These are phyloP conservation scores for Wickerhamiella sorbophila DNA, from an alignment of 805 yeast genomes.

Conservation along the genomic window DNA sequence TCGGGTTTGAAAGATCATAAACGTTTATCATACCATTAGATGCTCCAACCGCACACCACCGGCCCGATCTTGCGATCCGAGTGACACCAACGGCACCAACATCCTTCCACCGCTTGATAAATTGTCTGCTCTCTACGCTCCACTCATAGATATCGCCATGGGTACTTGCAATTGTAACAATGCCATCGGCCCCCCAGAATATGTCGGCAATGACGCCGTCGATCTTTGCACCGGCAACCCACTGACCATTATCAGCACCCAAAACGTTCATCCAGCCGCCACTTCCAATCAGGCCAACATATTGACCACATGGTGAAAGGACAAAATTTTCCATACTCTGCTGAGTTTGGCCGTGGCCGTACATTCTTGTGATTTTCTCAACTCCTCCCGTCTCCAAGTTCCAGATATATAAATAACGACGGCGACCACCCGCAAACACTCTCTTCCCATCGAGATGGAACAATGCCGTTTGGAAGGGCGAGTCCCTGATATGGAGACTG, in stretches of 20 bases:
- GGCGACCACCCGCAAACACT: constrained; percentile 78
- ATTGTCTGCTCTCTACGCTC: constrained; percentile 35
- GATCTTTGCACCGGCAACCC: constrained; percentile 73
- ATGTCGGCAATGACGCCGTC: constrained; percentile 81
- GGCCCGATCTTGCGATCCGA: constrained; percentile 54
- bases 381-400: constrained; percentile 59
- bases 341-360: constrained; percentile 82
- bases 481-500: constrained; percentile 59
- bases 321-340: constrained; percentile 71
- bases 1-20: constrained; percentile 42
- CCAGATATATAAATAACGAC: constrained; percentile 88
- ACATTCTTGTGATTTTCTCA: constrained; percentile 76
- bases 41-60: constrained; percentile 83
- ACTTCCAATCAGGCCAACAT: constrained; percentile 63
- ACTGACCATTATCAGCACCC: constrained; percentile 67
- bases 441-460: constrained; percentile 41
- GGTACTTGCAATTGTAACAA: constrained; percentile 48
- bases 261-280: constrained; percentile 85
- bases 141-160: constrained; percentile 89
- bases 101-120: constrained; percentile 66
- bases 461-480: constrained; percentile 66
- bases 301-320: constrained; percentile 56
- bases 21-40: constrained; percentile 80
- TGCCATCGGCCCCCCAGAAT: constrained; percentile 40
- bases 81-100: constrained; percentile 78